A percentile compares a stretch with the other conserved stretches of the same genome.
Conservation (phyloP, 2,329 filamentous ascomycete genomes). For the Penicillium sp. region DNA sequence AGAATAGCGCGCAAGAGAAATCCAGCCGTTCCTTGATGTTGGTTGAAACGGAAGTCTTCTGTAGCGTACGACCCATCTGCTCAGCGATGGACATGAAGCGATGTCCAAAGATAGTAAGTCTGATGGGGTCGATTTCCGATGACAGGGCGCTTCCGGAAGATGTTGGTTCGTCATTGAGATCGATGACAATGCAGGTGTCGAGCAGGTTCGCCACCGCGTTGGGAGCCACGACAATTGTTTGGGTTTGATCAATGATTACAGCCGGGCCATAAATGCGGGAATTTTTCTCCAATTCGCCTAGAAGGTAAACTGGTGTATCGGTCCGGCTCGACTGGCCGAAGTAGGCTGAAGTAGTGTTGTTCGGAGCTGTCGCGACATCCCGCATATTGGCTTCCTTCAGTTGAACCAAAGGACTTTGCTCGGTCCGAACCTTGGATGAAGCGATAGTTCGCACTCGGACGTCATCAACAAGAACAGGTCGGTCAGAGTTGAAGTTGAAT, state of each 20-base stretch:
- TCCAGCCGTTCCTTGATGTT: constrained; percentile 87
- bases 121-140: constrained; percentile 50
- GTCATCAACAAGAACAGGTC: constrained; percentile 86
- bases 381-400: constrained; percentile 48
- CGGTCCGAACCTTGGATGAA: constrained; percentile 59
- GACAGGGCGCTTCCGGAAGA: constrained; percentile 17
- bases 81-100: constrained; percentile 61
- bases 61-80: constrained; percentile 59
- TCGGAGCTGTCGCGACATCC: constrained; percentile 62
- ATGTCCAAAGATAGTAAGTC: constrained; percentile 56
- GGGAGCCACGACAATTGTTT: constrained; percentile 89
- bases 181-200: constrained; percentile 85
- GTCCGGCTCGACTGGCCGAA: constrained; percentile 34
- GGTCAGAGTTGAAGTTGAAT: constrained; percentile 83
- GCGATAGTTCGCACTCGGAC: constrained; percentile 85
- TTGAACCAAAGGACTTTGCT: constrained; percentile 69
- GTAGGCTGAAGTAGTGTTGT: constrained; percentile 40
- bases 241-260: constrained; percentile 69
- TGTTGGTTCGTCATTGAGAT: constrained; percentile 63
- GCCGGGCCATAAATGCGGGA: constrained; percentile 63
- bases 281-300: constrained; percentile 36
- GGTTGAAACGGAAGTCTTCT: constrained; percentile 56
- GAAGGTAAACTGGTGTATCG: constrained; percentile 39
- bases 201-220: constrained; percentile 73
- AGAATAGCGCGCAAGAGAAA: constrained; percentile 80